Base-by-base conservation (phyloP, 805 yeast genomes). In the Ogataea saltuana region DNA sequence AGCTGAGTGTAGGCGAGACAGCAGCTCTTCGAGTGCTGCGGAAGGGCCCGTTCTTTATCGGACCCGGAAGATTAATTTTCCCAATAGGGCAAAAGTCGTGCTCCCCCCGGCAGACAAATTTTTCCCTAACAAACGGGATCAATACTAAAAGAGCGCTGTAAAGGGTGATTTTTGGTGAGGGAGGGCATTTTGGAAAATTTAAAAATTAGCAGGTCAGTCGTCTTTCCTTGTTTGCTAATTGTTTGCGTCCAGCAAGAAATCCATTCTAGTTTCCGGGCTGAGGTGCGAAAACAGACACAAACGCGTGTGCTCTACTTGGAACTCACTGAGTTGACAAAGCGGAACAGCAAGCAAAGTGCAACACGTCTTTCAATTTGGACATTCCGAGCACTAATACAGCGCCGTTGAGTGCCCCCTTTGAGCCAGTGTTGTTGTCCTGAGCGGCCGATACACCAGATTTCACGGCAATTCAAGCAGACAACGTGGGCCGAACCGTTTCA, bases 61-160 rank as follows among this genome's bases (percentile, higher is more conserved):
- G 25, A 19, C 16, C 25, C 41, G 40, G 19, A 30, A 35, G 35
- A 28, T 34, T 43, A 47, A 42, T 48, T 39, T 50, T 47, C 49
- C 50, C 38, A 45, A 49, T 35, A 2, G 13, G 44, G 52, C 20
- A 49, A 33, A 29, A 36, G 48, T 49, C 48, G 46, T 44, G 49
- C 17, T 39, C 26, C 20, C 16, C 11, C 26, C 25, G 27, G 13
- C 35, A 35, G 38, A 41, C 29, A 34, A 41, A 45, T 15, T 28
- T 36, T 37, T 33, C 39, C 41, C 32, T 27, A 38, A 34, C 45
- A 34, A 34, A 33, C 37, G 33, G 42, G 48, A 44, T 44, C 47
- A 41, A 39, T 27, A 19, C 15, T 18, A 6, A 33, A 16, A 21
- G n/a, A 23, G 20, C 22, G 38, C 38, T 34, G 38, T 34, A 34